Conservation (phyloP, 805 yeast species). For the Yamadazyma kitorensis region DNA sequence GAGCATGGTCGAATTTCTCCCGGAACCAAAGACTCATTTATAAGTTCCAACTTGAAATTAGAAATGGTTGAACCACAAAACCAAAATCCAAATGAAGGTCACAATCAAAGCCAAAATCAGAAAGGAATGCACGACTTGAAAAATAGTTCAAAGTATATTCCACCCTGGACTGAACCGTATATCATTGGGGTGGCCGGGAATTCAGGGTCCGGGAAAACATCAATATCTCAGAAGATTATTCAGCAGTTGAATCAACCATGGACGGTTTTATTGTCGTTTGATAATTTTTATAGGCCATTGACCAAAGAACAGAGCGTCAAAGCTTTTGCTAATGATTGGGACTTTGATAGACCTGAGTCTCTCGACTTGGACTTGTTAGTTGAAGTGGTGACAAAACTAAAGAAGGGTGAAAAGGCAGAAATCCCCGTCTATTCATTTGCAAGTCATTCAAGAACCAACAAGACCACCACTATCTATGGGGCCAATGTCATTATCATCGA, state of each 20-base stretch:
- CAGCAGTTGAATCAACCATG: slow-evolving; percentile 82
- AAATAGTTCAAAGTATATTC: slow-evolving; percentile 25
- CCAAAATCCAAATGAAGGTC: too few species aligned
- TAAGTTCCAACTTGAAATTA: background rate
- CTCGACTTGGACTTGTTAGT: slow-evolving; percentile 73
- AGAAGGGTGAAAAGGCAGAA: slow-evolving; percentile 55
- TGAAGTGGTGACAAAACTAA: slow-evolving; percentile 60
- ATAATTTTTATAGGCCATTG: slow-evolving; percentile 85
- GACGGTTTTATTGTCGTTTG: slow-evolving; percentile 87
- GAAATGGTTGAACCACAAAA: background rate
- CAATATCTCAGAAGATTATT: slow-evolving; percentile 81
- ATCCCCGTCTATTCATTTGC: slow-evolving; percentile 56
- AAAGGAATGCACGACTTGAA: slow-evolving; percentile 5
- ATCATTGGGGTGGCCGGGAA: slow-evolving; percentile 50
- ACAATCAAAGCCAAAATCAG: background rate
- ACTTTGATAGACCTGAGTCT: slow-evolving; percentile 86
- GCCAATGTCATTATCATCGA: slow-evolving; percentile 92
- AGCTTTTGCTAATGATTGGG: slow-evolving; percentile 73
- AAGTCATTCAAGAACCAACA: slow-evolving; percentile 66
- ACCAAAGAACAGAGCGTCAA: slow-evolving; percentile 52
- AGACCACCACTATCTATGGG: slow-evolving; percentile 78
- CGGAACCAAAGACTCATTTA: slow-evolving; percentile 1
- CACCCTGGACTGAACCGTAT: slow-evolving; percentile 43
- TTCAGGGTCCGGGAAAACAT: slow-evolving; percentile 85
- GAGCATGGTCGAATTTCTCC: too few species aligned